Conservation (phyloP, 306 rosid genomes). For the Malus orientalis region DNA sequence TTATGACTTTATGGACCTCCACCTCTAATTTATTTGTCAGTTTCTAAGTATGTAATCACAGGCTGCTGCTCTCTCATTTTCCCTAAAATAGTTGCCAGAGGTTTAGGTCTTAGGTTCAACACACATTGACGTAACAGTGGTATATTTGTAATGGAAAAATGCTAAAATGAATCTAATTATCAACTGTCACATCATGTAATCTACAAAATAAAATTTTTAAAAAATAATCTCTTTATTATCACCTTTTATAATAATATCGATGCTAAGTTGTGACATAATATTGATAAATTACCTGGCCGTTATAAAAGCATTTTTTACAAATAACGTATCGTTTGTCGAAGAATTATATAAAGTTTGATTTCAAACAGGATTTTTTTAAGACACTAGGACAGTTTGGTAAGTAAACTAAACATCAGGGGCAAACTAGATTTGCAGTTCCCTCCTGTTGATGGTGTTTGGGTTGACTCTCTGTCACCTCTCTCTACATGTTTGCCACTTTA, state of each 20-base stretch:
- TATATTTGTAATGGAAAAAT: too few species aligned
- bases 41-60: not conserved
- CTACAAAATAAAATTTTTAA: too few species aligned
- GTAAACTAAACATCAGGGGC: conserved; percentile 24
- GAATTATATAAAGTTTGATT: not conserved
- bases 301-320: too few species aligned
- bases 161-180: rapidly evolving
- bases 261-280: too few species aligned
- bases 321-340: not conserved
- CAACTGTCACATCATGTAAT: rapidly evolving
- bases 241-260: too few species aligned
- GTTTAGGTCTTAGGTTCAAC: too few species aligned
- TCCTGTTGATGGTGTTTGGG: conserved; percentile 13
- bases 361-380: conserved; percentile 8
- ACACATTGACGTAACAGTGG: too few species aligned
- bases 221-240: too few species aligned
- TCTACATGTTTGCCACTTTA: conserved; percentile 9
- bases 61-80: conserved; percentile 10
- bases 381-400: conserved; percentile 30
- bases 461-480: conserved; percentile 23
- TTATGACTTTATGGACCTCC: not conserved
- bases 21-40: conserved; percentile 8
- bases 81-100: not conserved
- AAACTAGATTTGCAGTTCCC: conserved; percentile 40
- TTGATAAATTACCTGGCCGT: too few species aligned